Evolutionary conservation across 2,329 filamentous ascomycete genomes (phyloP), one percentile per base, ranked within the genome.

Genomic region (Clonostachys solani): DNA sequence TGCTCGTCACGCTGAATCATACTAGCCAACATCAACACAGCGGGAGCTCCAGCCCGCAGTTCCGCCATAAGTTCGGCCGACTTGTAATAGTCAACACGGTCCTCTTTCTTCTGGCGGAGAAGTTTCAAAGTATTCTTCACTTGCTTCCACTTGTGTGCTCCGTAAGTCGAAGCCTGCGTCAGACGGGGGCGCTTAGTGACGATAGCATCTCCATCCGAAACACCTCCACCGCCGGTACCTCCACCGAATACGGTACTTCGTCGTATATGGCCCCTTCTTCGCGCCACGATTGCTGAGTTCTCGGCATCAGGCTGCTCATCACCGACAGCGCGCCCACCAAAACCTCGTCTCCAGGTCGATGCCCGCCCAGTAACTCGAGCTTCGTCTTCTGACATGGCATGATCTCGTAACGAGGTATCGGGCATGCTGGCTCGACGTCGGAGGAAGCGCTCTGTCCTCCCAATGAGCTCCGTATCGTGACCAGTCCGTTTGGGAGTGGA

Each of bases 1-100:
- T 96, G 89, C 66, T 99, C 94, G 57, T 99, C 94, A 48, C 94
- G 81, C 68, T 97, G 94, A 57, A 97, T 94, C 89, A 97, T 96
- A 61, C 92, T 96, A 8, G 94, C 94, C 45, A 99, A 73, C 67
- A 99, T 95, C 49, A 99, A 74, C 17, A 92, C 94, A 19, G 94
- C 94, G 5, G 94, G 94, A 2, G 92, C 90, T 46, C 91, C 94
- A 40, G 94, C 95, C 43, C 94, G 81, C 36, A 99, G 74, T 66
- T 99, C 94, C 2, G 94, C 94, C 81, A 99, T 92, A 42, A 99
- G 75, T 65, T 99, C 94, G 3, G 94, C 91, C 10, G 92, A 97
- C 65, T 97, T 99, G 61, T 88, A 86, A 60, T 88, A 86, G 64
- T 99, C 94, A 50, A 96, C 87, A 41, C 87, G 86, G 47, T 96